Base-by-base conservation (phyloP, 2,329 filamentous ascomycete genomes). In the Penicillium verrucosum region DNA sequence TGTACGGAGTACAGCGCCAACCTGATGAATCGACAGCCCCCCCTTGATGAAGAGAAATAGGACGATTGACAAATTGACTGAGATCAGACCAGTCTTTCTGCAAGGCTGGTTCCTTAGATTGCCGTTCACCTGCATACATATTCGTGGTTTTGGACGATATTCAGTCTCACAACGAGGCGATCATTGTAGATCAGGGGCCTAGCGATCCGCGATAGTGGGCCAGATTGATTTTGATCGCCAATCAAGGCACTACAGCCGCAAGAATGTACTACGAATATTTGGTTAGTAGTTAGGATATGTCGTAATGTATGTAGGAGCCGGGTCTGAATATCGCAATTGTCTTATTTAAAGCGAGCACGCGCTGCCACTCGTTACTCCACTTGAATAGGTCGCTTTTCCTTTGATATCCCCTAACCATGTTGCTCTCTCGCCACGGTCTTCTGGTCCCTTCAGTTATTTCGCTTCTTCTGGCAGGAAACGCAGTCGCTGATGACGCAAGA, bases 151-250 rank as follows among this genome's bases (percentile, higher is more conserved):
- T 14, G 21, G 27, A 12, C 25, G 38, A 18, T 29, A 23, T 46
- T 41, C 48, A 52, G 48, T 56, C 14, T 52, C 36, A 56, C 50
- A 25, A 32, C 40, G 12, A 37, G 51, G 14, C 49, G 59, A 66
- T 66, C 59, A 51, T 57, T 56, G 62, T 58, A 60, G 58, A 65
- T 62, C 61, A 62, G 59, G 51, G 58, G 58, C 37, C 49, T 56
- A 45, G 45, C 32, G 11, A 53, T 40, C 36, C 32, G 32, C 50
- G 43, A 38, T 42, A 32, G 63, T 65, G 60, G 62, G 27, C 41
- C 59, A 48, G 29, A n/a, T 30, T 30, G 37, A 32, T 41, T 42
- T n/a, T 27, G 18, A 51, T 38, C 43, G 47, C 62, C 64, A 65
- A 66, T 62, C 61, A 64, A 55, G 57, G 50, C 40, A 40, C 30